These are phyloP conservation scores for Betula pendula DNA, from an alignment of 306 rosid genomes.

Conservation along the genomic window DNA sequence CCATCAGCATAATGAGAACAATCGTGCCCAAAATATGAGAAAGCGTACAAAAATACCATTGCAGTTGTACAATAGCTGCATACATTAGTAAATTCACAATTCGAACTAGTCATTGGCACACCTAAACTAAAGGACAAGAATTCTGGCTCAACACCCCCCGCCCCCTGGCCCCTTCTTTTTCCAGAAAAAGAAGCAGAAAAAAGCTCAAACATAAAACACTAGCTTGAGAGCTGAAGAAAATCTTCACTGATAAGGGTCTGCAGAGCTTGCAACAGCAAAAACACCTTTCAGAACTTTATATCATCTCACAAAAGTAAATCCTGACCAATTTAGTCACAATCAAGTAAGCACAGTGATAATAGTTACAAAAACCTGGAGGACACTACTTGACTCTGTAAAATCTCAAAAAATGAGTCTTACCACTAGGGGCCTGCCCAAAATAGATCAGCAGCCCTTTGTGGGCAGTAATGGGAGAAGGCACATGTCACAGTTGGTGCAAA, in stretches of 20 bases:
- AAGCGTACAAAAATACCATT: neutral
- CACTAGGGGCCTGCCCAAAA: neutral
- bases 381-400: neutral
- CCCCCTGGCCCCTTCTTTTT: neutral
- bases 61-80: neutral
- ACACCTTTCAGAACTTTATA: neutral
- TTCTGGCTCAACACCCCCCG: neutral
- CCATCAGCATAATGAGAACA: neutral
- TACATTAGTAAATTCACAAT: neutral
- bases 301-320: conserved; percentile 5
- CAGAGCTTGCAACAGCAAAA: conserved; percentile 1
- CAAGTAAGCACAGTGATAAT: neutral
- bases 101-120: neutral
- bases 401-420: neutral
- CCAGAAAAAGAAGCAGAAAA: neutral
- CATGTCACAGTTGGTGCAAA: neutral
- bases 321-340: conserved; percentile 13
- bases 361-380: conserved; percentile 5
- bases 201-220: neutral
- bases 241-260: conserved; percentile 3
- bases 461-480: neutral
- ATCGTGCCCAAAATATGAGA: neutral
- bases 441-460: neutral
- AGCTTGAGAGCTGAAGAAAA: neutral
- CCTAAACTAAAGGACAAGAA: neutral